A percentile compares a stretch with the other conserved stretches of the same genome.
Evolutionary conservation across 2,329 filamentous ascomycete genomes (phyloP).

Genomic region (Rhynchosporium graminicola): DNA sequence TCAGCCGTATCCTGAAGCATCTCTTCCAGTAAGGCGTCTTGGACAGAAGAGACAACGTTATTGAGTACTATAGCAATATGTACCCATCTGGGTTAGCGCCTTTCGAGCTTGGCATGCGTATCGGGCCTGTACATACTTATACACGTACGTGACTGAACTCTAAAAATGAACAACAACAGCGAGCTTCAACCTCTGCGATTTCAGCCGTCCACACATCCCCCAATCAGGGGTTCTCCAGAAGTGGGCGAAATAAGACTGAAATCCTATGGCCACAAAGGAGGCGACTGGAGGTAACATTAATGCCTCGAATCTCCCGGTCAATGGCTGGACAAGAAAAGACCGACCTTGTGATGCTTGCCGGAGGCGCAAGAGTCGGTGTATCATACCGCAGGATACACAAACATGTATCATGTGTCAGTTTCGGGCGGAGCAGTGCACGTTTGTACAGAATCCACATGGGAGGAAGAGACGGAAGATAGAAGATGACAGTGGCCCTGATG

Average conservation of each 20-base stretch:
- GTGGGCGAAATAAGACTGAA: too few species aligned
- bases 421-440: slow-evolving; percentile 74
- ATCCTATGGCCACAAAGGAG: slow-evolving; percentile 25
- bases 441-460: slow-evolving; percentile 71
- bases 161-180: not conserved
- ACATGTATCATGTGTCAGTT: slow-evolving; percentile 75
- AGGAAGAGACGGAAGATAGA: slow-evolving; percentile 75
- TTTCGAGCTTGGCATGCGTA: slow-evolving; percentile 7
- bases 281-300: slow-evolving; percentile 18
- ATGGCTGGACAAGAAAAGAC: slow-evolving; percentile 54
- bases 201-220: slow-evolving; percentile 10
- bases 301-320: slow-evolving; percentile 24
- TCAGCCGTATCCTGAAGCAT: too few species aligned
- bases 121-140: not conserved
- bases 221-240: slow-evolving; percentile 2
- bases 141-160: slow-evolving; percentile 13
- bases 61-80: not conserved
- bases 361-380: slow-evolving; percentile 53
- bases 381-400: slow-evolving; percentile 70
- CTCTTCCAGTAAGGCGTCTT: too few species aligned
- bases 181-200: slow-evolving; percentile 17
- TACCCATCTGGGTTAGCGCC: not conserved
- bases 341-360: slow-evolving; percentile 62
- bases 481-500: slow-evolving; percentile 37
- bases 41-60: not conserved